Conservation (phyloP, 768 basidiomycete species). For the Phylloporus rhodoxanthus region DNA sequence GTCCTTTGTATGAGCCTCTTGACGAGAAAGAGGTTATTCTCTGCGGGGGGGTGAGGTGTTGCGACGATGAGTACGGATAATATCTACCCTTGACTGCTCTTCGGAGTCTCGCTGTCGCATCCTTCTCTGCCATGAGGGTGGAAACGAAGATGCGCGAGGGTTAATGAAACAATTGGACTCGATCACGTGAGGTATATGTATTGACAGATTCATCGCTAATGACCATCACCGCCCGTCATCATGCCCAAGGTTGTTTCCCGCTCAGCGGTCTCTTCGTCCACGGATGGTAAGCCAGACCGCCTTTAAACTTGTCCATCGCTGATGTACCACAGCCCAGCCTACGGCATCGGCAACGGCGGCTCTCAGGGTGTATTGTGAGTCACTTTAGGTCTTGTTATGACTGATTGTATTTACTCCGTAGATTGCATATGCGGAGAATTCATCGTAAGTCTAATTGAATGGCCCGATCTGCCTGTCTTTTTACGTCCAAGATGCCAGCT, state of each 20-base stretch:
- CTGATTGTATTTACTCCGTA: conserved; percentile 29
- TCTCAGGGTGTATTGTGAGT: conserved; percentile 77
- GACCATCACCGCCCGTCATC: neutral
- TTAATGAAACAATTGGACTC: conserved; percentile 27
- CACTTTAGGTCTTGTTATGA: conserved; percentile 3
- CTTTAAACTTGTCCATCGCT: neutral
- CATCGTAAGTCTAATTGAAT: conserved; percentile 50
- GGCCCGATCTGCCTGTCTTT: neutral
- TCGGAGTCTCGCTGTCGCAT: conserved; percentile 65
- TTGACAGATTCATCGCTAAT: neutral
- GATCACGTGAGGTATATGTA: conserved; percentile 25
- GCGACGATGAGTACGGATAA: neutral
- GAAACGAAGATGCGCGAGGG: conserved; percentile 18
- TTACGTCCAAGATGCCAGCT: conserved; percentile 42
- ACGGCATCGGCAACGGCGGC: conserved; percentile 75
- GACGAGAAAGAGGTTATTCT: conserved; percentile 92
- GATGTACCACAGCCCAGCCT: conserved; percentile 51
- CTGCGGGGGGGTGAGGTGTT: conserved; percentile 38
- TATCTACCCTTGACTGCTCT: conserved; percentile 71
- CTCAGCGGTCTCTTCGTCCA: conserved; percentile 82
- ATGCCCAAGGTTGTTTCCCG: conserved; percentile 95
- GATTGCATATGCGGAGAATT: conserved; percentile 89
- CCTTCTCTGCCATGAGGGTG: conserved; percentile 72
- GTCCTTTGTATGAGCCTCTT: conserved; percentile 79
- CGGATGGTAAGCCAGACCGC: conserved; percentile 54